phyloP scores from a whole-genome alignment of 805 yeast genomes.

The Yarrowia sp. region DNA sequence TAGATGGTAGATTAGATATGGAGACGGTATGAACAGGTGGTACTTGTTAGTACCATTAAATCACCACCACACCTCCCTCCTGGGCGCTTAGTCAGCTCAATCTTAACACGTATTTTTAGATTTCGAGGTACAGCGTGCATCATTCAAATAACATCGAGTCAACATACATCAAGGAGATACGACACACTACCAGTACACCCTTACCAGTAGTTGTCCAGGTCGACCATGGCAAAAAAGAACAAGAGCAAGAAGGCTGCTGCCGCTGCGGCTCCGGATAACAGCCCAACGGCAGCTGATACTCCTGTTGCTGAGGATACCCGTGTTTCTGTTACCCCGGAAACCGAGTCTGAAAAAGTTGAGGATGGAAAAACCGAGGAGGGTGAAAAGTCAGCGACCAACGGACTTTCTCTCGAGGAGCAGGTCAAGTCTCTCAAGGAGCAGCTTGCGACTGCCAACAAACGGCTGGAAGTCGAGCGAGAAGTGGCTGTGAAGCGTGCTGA shows the following conservation, averaged over 20 bases:
- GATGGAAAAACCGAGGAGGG: too few relatives aligned
- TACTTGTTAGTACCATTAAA: too few relatives aligned
- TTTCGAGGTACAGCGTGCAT: conserved; percentile 29
- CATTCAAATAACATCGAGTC: neutral
- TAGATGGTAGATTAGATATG: too few relatives aligned
- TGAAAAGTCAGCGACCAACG: neutral
- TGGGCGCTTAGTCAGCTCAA: neutral
- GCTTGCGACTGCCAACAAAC: conserved; percentile 6
- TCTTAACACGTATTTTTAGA: conserved; percentile 28
- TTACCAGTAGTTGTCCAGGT: too few relatives aligned
- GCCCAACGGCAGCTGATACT: conserved; percentile 58
- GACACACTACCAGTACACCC: neutral
- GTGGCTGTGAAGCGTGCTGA: conserved; percentile 23
- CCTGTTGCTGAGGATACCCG: conserved; percentile 59
- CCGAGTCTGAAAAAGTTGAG: neutral
- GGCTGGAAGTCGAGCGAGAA: conserved; percentile 19
- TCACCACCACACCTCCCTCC: neutral
- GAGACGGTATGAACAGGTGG: too few relatives aligned
- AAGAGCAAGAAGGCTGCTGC: conserved; percentile 30
- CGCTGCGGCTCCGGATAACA: neutral
- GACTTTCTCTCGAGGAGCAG: conserved; percentile 3
- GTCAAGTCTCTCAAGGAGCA: conserved; percentile 7
- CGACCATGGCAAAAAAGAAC: conserved; percentile 38
- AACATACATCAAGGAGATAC: too few relatives aligned
- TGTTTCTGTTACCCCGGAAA: neutral